phyloP scores from a whole-genome alignment of 2,329 filamentous ascomycete genomes.

The Pseudogymnoascus sp. region DNA sequence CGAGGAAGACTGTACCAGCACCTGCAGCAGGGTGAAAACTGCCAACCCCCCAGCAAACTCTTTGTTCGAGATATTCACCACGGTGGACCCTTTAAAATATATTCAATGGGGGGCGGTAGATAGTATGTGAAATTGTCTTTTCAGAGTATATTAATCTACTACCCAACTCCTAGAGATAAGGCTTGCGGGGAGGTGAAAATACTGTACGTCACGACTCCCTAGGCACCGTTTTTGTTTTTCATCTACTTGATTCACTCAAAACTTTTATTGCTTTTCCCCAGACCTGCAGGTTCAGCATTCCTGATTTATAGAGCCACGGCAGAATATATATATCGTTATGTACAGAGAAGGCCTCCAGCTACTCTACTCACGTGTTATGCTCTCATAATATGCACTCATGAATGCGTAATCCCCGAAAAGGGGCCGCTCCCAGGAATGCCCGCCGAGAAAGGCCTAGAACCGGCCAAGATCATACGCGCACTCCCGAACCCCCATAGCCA shows the following conservation, averaged over 20 bases:
- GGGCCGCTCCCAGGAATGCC: neutral
- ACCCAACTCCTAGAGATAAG: neutral
- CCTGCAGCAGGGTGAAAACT: conserved; percentile 3
- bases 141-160: neutral
- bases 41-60: neutral
- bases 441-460: neutral
- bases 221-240: conserved; percentile 1
- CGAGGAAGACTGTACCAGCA: neutral
- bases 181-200: neutral
- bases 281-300: neutral
- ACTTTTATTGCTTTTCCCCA: neutral
- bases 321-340: neutral
- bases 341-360: neutral
- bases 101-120: neutral
- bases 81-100: neutral
- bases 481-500: neutral
- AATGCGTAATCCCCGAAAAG: neutral
- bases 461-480: neutral
- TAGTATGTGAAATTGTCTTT: neutral
- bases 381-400: neutral
- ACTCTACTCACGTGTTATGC: neutral
- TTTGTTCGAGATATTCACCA: neutral
- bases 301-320: neutral
- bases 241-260: neutral
- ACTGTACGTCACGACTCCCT: conserved; percentile 4